A percentile compares a stretch with the other conserved stretches of the same genome.
phyloP scores from a whole-genome alignment of 129 eudicot genomes.

The Chrysanthemum makinoi region DNA sequence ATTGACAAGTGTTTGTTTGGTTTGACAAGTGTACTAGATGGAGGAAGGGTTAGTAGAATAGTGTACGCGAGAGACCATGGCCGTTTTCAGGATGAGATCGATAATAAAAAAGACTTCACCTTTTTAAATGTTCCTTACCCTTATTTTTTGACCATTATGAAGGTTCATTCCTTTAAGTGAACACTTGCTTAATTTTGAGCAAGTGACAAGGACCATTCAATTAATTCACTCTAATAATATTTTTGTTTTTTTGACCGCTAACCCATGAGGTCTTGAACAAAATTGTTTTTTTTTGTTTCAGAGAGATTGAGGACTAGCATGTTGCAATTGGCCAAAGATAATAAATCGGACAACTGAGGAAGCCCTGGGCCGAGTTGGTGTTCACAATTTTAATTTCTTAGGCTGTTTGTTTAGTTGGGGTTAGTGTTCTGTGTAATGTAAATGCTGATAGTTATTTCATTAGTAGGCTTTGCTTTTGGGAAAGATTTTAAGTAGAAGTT shows the following conservation, averaged over 20 bases:
- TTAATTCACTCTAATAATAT: background rate
- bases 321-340: constrained; percentile 17
- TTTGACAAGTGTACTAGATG: no score
- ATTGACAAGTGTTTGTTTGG: no score
- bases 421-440: constrained; percentile 28
- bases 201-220: background rate
- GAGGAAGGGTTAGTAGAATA: no score
- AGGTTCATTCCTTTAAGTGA: no score
- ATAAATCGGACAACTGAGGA: background rate
- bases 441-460: constrained; percentile 18
- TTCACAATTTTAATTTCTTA: constrained; percentile 5
- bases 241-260: background rate
- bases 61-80: no score
- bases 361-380: background rate
- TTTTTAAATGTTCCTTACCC: no score
- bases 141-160: no score
- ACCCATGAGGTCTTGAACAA: background rate
- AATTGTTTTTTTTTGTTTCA: constrained; percentile 1
- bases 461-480: constrained; percentile 25
- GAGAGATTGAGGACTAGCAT: constrained; percentile 27
- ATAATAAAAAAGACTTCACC: no score
- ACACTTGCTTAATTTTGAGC: no score
- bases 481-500: constrained; percentile 18
- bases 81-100: no score
- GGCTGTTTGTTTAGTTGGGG: background rate